Percentiles rank a stretch among this genome's conserved stretches.
Evolutionary conservation across 306 rosid species (phyloP).

Genomic region (Rosa lucieae): DNA sequence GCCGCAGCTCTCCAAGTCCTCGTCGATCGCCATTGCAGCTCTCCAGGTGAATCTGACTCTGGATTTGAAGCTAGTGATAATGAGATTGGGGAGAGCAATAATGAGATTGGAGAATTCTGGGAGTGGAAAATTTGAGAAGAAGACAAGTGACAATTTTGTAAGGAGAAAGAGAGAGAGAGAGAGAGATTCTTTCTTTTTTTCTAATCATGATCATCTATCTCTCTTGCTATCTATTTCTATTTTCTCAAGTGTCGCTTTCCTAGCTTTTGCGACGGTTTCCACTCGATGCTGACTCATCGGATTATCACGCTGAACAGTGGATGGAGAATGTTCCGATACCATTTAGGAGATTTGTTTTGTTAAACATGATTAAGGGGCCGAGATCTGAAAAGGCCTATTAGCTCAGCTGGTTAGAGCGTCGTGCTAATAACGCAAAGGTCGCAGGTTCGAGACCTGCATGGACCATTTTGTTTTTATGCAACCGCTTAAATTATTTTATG

Average conservation of each 20-base stretch:
- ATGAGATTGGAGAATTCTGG: background rate
- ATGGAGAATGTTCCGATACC: background rate
- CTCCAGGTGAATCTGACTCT: background rate
- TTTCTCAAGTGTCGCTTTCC: background rate
- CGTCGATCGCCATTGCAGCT: constrained; percentile 68
- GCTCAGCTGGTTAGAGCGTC: background rate
- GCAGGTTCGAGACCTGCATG: background rate
- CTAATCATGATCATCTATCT: background rate
- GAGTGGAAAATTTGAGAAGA: background rate
- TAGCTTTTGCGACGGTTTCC: background rate
- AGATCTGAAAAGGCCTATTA: no score
- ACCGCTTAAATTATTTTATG: no score
- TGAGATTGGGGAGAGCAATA: background rate
- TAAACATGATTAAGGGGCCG: no score
- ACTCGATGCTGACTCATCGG: background rate
- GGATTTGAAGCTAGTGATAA: background rate
- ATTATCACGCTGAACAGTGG: background rate
- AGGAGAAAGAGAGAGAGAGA: background rate
- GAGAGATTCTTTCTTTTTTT: background rate
- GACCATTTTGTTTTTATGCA: no score
- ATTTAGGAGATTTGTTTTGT: no score
- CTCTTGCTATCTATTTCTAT: background rate
- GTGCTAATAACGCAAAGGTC: background rate
- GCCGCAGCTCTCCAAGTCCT: constrained; percentile 90
- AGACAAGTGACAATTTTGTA: background rate